These are phyloP conservation scores for Heritiera littoralis DNA, from an alignment of 345 rosid genomes.

Conservation along the genomic window DNA sequence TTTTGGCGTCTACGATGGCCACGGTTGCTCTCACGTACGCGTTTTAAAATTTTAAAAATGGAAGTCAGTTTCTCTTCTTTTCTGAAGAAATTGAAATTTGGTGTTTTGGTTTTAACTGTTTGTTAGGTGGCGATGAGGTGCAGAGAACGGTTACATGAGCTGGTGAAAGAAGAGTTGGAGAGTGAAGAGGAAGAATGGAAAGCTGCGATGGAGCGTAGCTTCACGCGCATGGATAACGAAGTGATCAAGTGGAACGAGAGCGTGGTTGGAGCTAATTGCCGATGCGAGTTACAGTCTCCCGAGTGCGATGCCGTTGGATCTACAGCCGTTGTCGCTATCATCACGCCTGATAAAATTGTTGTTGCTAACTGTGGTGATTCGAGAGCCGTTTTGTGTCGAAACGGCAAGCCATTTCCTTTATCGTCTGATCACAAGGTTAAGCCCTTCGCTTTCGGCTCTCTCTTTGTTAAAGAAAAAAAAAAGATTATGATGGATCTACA, in stretches of 20 bases:
- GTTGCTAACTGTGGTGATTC: constrained; percentile 96
- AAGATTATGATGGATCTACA: neutral
- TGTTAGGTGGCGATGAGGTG: constrained; percentile 63
- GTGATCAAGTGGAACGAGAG: constrained; percentile 25
- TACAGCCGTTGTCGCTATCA: constrained; percentile 75
- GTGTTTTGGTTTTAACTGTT: neutral
- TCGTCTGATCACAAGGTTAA: constrained; percentile 86
- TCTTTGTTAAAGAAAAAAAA: neutral
- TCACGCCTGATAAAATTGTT: constrained; percentile 63
- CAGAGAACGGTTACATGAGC: constrained; percentile 56
- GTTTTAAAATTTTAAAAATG: neutral
- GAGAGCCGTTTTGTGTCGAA: constrained; percentile 81
- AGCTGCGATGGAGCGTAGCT: constrained; percentile 59
- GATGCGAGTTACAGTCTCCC: constrained; percentile 71
- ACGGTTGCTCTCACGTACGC: constrained; percentile 78
- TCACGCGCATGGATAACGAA: constrained; percentile 61
- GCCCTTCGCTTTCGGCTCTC: neutral
- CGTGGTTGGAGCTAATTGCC: constrained; percentile 37
- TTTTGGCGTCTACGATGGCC: constrained; percentile 79
- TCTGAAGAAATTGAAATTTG: neutral
- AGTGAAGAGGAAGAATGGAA: constrained; percentile 43
- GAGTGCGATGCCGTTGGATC: constrained; percentile 87
- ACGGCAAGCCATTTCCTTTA: constrained; percentile 67
- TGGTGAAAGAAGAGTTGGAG: constrained; percentile 52
- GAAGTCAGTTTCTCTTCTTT: neutral